phyloP scores from a whole-genome alignment of 495 filamentous ascomycete genomes.

The Hypoxylon perforatum region DNA sequence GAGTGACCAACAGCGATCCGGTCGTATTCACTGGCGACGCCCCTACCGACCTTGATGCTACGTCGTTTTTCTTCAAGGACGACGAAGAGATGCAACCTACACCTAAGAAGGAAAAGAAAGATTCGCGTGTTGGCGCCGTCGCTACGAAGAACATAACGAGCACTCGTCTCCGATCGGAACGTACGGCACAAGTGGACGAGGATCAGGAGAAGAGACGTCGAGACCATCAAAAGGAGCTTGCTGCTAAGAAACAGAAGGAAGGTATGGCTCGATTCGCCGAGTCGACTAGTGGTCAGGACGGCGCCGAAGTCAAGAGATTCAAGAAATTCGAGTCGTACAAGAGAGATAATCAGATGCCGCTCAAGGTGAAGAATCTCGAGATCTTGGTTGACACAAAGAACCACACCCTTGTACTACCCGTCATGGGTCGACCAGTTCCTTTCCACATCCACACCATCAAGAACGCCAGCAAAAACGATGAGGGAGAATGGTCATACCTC shows the following conservation, averaged over 20 bases:
- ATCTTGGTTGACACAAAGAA: conserved; percentile 93
- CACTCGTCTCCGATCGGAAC: conserved; percentile 91
- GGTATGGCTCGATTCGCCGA: conserved; percentile 84
- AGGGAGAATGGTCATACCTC: conserved; percentile 92
- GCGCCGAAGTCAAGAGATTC: conserved; percentile 93
- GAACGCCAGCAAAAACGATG: conserved; percentile 93
- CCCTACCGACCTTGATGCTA: conserved; percentile 86
- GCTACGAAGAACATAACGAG: conserved; percentile 93
- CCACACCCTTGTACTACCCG: conserved; percentile 88
- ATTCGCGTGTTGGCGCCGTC: conserved; percentile 81
- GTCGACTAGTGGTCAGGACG: conserved; percentile 84
- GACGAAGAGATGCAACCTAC: conserved; percentile 76
- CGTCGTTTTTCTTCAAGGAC: conserved; percentile 97
- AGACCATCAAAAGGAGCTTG: conserved; percentile 93
- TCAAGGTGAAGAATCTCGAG: conserved; percentile 81
- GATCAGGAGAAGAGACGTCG: conserved; percentile 88
- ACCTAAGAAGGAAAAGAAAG: conserved; percentile 82
- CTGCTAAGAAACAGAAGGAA: conserved; percentile 86
- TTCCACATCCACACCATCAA: conserved; percentile 99
- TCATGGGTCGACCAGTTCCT: conserved; percentile 97
- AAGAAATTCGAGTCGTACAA: conserved; percentile 99
- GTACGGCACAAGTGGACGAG: conserved; percentile 85
- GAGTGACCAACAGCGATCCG: conserved; percentile 79
- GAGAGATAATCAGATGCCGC: conserved; percentile 92
- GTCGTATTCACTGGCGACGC: conserved; percentile 94